Evolutionary conservation across 1,284 basidiomycete species (phyloP).

Genomic region (Cutaneotrichosporon sp.): DNA sequence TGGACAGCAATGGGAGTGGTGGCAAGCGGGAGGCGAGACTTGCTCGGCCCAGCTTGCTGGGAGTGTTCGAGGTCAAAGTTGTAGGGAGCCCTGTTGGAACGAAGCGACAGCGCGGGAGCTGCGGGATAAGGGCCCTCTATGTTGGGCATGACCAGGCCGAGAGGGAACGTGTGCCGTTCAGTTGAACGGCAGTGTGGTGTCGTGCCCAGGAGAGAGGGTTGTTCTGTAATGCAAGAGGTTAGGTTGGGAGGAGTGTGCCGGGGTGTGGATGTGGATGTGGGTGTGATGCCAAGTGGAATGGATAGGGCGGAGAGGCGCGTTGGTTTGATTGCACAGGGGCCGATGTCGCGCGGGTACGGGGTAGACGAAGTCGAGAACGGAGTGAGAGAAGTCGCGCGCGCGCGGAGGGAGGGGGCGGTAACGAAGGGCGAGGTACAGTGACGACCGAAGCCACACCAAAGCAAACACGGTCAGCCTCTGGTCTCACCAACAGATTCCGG

Average conservation of each 20-base stretch:
- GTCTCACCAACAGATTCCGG: slow-evolving; percentile 2
- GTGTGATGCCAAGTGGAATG: neutral
- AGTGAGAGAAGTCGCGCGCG: neutral
- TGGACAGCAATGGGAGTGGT: neutral
- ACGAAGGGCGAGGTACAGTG: neutral
- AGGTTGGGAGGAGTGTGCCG: neutral
- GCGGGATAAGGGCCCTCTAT: slow-evolving; percentile 7
- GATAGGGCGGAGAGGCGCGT: neutral
- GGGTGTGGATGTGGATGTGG: neutral
- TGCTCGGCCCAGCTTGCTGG: slow-evolving; percentile 8
- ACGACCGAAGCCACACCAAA: neutral
- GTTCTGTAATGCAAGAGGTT: neutral
- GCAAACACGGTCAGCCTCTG: slow-evolving; percentile 9
- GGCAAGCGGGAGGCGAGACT: slow-evolving; percentile 1
- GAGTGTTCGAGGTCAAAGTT: slow-evolving; percentile 4
- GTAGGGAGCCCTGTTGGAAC: slow-evolving; percentile 1
- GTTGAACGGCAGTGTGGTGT: neutral
- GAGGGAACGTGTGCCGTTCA: neutral
- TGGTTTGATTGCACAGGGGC: neutral
- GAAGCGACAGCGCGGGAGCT: slow-evolving; percentile 7
- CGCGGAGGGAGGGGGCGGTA: neutral
- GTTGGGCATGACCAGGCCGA: slow-evolving; percentile 6
- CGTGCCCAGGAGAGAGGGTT: neutral
- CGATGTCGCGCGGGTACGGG: neutral
- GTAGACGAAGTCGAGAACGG: no score